Base-by-base conservation (phyloP, 345 rosid species). In the Citrus unshiu region DNA sequence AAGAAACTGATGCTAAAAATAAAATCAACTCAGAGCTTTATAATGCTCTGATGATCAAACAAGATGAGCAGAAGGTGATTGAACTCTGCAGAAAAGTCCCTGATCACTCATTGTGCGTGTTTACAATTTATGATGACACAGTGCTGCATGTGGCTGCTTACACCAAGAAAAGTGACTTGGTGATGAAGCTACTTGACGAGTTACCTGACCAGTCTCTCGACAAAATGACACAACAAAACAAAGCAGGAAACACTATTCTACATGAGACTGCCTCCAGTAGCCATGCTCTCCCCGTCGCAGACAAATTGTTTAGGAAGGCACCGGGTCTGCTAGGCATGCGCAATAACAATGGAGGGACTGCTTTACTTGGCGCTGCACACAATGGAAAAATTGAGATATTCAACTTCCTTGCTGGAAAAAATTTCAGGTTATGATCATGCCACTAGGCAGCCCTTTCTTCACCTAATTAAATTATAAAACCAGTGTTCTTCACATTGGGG, bases 251-350 rank as follows among this genome's bases (percentile, higher is more conserved):
- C 69, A 77, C 80, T 3, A 68, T 62, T 21, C 70, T 83, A 18
- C 86, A 83, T 6, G 83, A 80, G 76, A 70, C 77, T 32, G 86
- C 81, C 5, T 60, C 81, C 3, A 18, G 66, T 49, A 64, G 32
- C 46, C 71, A 46, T 13, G 70, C 78, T 43, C 30, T 64, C 3
- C 70, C 40, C 2, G 30, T 75, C 2, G 78, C 68, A 2, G 70
- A 83, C 5, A 75, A 63, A 32, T 5, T 40, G 34, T 68, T 7
- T 2, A 43, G 9, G 81, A 64, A 21, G n/a, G 78, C 71, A 0
- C 71, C 71, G 0, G 71, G 78, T 0, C 24, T 75, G 70, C 21
- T 32, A 21, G 71, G 71, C 9, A 63, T 75, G 70, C 43, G 78
- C 30, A 75, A 75, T 37, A 75, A 75, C 70, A 75, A 64, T 40